Evolutionary conservation across 2,329 filamentous ascomycete genomes (phyloP).

Genomic region (Plectosphaerella plurivora): DNA sequence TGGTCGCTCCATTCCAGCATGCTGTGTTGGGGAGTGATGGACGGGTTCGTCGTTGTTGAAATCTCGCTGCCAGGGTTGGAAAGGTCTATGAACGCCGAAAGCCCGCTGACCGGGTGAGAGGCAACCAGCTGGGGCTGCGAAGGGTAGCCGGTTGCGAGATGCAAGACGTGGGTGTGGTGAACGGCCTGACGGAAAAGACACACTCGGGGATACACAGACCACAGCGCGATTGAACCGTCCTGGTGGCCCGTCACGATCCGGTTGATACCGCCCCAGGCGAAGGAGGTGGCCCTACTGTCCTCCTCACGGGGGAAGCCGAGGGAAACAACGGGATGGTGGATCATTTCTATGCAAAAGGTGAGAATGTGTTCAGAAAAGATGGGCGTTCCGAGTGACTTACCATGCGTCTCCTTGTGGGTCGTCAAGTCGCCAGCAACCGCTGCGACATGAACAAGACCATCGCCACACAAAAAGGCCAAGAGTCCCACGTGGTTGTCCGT

Average conservation of each 20-base stretch:
- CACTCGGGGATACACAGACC: conserved; percentile 47
- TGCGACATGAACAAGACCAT: conserved; percentile 46
- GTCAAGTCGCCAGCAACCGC: conserved; percentile 23
- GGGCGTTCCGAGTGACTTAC: conserved; percentile 24
- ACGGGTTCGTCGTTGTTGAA: conserved; percentile 46
- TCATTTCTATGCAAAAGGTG: conserved; percentile 32
- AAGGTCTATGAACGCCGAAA: conserved; percentile 48
- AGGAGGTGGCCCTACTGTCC: conserved; percentile 36
- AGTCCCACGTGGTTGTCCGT: conserved; percentile 27
- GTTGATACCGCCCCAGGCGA: conserved; percentile 53
- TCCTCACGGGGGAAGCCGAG: conserved; percentile 42
- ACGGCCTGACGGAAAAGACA: conserved; percentile 47
- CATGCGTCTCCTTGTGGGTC: conserved; percentile 29
- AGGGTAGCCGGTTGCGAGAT: conserved; percentile 52
- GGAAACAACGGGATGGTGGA: conserved; percentile 37
- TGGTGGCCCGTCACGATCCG: conserved; percentile 50
- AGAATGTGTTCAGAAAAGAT: too few species aligned
- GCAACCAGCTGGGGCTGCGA: conserved; percentile 52
- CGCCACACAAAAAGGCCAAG: conserved; percentile 44
- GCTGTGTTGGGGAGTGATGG: conserved; percentile 47
- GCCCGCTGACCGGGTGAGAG: conserved; percentile 50
- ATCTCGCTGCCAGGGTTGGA: conserved; percentile 46
- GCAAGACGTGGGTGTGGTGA: conserved; percentile 50
- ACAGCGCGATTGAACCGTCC: conserved; percentile 52
- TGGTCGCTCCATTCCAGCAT: conserved; percentile 52